These are phyloP conservation scores for Cyclotella choctawhatcheeana DNA, from an alignment of 108 stramenopile species.

Conservation along the genomic window DNA sequence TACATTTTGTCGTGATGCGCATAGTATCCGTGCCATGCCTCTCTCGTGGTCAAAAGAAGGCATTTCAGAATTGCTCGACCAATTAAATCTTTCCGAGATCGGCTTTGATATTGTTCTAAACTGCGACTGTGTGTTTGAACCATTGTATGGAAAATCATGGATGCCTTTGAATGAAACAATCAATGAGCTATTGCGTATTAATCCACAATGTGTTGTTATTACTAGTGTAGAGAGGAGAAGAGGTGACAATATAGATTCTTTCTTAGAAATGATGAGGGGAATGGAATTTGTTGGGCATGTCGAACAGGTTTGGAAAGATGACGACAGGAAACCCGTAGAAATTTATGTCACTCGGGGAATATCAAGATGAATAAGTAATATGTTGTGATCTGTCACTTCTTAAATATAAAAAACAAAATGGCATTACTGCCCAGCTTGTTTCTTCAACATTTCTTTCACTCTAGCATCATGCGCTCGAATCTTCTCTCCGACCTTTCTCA, in stretches of 20 bases:
- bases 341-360: slow-evolving; percentile 44
- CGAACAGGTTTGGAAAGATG: slow-evolving; percentile 41
- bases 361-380: neutral
- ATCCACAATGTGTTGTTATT: slow-evolving; percentile 60
- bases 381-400: neutral
- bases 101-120: slow-evolving; percentile 81
- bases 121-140: slow-evolving; percentile 89
- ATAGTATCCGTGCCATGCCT: slow-evolving; percentile 42
- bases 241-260: slow-evolving; percentile 71
- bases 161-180: slow-evolving; percentile 68
- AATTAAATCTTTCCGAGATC: slow-evolving; percentile 10
- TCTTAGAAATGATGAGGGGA: slow-evolving; percentile 49
- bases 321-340: slow-evolving; percentile 23
- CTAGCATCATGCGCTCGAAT: slow-evolving; percentile 72
- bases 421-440: slow-evolving; percentile 4
- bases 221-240: slow-evolving; percentile 79
- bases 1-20: slow-evolving; percentile 16
- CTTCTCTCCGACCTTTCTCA: slow-evolving; percentile 83
- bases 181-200: slow-evolving; percentile 57
- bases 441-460: slow-evolving; percentile 58
- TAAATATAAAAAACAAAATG: too few relatives aligned
- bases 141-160: slow-evolving; percentile 83
- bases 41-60: slow-evolving; percentile 61
- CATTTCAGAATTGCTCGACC: slow-evolving; percentile 12
- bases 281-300: slow-evolving; percentile 35